Conservation (phyloP, 1,284 basidiomycete species). For the Tranzscheliella williamsii region DNA sequence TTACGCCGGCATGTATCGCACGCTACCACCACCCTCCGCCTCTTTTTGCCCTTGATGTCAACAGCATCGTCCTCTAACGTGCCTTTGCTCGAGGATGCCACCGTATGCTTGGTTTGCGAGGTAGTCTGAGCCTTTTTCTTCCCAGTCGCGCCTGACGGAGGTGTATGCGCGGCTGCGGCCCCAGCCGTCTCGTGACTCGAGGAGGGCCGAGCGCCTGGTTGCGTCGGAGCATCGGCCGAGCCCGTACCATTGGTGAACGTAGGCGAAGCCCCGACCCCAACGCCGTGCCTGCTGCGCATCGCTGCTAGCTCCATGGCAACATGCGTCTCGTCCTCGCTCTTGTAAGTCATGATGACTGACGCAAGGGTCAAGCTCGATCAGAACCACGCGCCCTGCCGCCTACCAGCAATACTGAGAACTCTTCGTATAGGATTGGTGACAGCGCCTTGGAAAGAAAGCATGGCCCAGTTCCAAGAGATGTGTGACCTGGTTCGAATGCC, state of each 20-base stretch:
- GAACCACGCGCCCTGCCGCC: too few species aligned
- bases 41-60: constrained; percentile 25
- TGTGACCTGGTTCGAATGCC: too few species aligned
- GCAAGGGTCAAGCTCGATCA: too few species aligned
- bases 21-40: constrained; percentile 46
- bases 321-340: constrained; percentile 33
- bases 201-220: neutral
- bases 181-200: neutral
- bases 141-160: constrained; percentile 3
- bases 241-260: neutral
- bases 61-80: constrained; percentile 9
- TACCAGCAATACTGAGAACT: too few species aligned
- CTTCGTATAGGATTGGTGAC: too few species aligned
- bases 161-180: neutral
- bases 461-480: too few species aligned
- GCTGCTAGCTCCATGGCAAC: constrained; percentile 37
- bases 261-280: constrained; percentile 16
- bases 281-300: constrained; percentile 27
- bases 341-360: constrained; percentile 42
- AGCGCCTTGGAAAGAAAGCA: too few species aligned
- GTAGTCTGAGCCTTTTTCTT: constrained; percentile 9
- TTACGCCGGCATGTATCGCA: constrained; percentile 55
- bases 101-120: constrained; percentile 1
- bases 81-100: constrained; percentile 6
- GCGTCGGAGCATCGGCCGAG: neutral